Base-by-base conservation (phyloP, 768 basidiomycete genomes). In the Pleurotus giganteus region DNA sequence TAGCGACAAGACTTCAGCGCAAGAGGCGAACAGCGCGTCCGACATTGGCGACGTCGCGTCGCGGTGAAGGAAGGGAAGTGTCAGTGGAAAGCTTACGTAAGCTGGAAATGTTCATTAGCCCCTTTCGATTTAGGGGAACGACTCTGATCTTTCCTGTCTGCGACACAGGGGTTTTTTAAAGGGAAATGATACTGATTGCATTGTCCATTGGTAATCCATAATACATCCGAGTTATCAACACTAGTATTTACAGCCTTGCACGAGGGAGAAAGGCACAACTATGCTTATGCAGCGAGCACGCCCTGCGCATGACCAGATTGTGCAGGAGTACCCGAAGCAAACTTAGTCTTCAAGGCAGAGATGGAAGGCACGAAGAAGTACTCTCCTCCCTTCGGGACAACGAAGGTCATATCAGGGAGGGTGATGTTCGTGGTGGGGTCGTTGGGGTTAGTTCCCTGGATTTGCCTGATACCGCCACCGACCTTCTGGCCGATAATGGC, bases 1-100 rank as follows among this genome's bases (percentile, higher is more conserved):
- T 32, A 82, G 61, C 0, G 79, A 71, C 8, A 89, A 78, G 13
- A 87, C 85, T 56, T 89, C 81, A 2, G 88, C 88, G 61, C 79
- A 88, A 7, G 83, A 76, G n/a, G 74, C 73, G 61, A 84, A 89
- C 9, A 89, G 74, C 6, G 73, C 65, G 15, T 82, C 76, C 17
- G 79, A 63, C 81, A 82, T 82, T 26, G 28, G 13, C 6, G 31
- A 32, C 7, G 13, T 6, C 31, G 31, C 31, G 31, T 6, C 13
- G n/a, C 19, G 39, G n/a, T 41, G 39, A 17, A n/a, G 39, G 19
- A 11, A 41, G 7, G 12, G 31, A 13, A 13, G 6, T 6, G 6
- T 32, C 31, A 32, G 31, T 6, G 31, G 13, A 32, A 6, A 32
- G 31, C 6, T 32, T 32, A 32, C 13, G 31, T 32, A 32, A 32